Percentiles rank a stretch among this genome's conserved stretches.
Evolutionary conservation across 1,284 basidiomycete species (phyloP).

Genomic region (Prillingera fragicola): DNA sequence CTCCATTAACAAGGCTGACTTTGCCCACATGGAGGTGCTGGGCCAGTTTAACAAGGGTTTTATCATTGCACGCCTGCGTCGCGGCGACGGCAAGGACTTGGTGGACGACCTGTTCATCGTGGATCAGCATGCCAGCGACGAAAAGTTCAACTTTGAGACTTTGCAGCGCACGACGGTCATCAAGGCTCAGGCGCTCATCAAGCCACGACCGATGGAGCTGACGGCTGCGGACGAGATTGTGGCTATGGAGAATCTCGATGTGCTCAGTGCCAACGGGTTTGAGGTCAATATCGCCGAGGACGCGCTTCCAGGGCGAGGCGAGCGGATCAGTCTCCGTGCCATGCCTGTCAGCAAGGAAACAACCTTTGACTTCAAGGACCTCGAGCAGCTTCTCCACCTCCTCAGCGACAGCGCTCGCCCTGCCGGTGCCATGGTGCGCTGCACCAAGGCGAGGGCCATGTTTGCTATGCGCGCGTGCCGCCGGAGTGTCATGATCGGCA

Average conservation of each 20-base stretch:
- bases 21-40: constrained; percentile 72
- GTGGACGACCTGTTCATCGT: constrained; percentile 89
- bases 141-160: constrained; percentile 97
- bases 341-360: constrained; percentile 89
- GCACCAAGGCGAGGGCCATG: constrained; percentile 90
- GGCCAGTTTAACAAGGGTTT: constrained; percentile 98
- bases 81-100: constrained; percentile 6
- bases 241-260: constrained; percentile 76
- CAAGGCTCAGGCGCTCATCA: constrained; percentile 75
- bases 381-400: constrained; percentile 88
- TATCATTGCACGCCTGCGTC: constrained; percentile 70
- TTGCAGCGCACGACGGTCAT: constrained; percentile 83
- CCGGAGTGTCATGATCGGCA: constrained; percentile 95
- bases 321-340: constrained; percentile 65
- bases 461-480: constrained; percentile 94
- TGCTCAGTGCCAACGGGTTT: constrained; percentile 82
- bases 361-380: constrained; percentile 72
- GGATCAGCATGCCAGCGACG: constrained; percentile 62
- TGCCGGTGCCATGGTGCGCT: constrained; percentile 72
- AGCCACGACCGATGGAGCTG: constrained; percentile 72
- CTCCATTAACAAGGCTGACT: constrained; percentile 83
- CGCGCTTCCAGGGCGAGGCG: constrained; percentile 51
- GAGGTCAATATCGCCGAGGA: constrained; percentile 60
- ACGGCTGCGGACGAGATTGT: constrained; percentile 86
- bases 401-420: constrained; percentile 64